These are phyloP conservation scores for Pyricularia pennisetigena DNA, from an alignment of 2,329 filamentous ascomycete genomes.

Conservation along the genomic window DNA sequence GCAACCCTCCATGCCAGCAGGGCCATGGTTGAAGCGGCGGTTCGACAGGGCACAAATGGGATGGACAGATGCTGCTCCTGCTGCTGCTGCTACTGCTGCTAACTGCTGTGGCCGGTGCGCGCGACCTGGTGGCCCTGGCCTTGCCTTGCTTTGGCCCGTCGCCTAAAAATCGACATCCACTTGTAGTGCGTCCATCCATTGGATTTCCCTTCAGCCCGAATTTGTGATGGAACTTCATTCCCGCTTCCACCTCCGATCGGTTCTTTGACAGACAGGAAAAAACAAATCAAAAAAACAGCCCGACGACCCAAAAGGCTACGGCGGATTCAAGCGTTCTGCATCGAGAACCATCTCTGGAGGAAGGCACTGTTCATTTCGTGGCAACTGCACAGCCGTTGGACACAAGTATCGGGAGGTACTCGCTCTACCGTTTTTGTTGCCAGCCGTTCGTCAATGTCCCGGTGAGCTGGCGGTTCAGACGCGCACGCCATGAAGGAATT, in stretches of 20 bases:
- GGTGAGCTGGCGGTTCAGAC: not conserved
- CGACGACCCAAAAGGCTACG: not conserved
- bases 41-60: not conserved
- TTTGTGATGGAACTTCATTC: conserved; percentile 9
- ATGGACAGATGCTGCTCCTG: not conserved
- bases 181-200: conserved; percentile 9
- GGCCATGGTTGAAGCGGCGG: not conserved
- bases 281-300: not conserved
- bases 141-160: conserved; percentile 6
- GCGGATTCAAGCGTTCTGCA: not conserved
- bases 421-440: conserved; percentile 1
- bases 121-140: conserved; percentile 3
- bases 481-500: conserved; percentile 45
- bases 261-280: not conserved
- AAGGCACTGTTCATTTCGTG: not conserved
- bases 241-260: not conserved
- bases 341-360: not conserved
- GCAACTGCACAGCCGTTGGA: not conserved
- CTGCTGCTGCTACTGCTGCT: too few relatives aligned
- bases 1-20: not conserved
- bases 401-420: not conserved
- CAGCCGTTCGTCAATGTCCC: not conserved
- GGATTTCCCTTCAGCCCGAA: conserved; percentile 7
- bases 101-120: not conserved
- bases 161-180: conserved; percentile 10